phyloP scores from a whole-genome alignment of 495 filamentous ascomycete genomes.

The Cudoniella acicularis region DNA sequence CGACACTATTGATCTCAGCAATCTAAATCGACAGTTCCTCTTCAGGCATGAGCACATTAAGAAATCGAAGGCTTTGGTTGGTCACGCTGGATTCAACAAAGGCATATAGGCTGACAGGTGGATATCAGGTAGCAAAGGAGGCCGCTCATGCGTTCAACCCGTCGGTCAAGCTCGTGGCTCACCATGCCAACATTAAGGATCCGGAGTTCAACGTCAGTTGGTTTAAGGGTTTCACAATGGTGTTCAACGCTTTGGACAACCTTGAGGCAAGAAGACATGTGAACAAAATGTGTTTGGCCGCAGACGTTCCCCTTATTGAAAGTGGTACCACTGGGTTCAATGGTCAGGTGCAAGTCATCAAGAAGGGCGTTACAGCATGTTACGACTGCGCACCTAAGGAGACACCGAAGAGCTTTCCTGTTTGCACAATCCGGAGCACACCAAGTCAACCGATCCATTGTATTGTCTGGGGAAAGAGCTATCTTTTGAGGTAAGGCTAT shows the following conservation, averaged over 20 bases:
- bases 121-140: slow-evolving; percentile 81
- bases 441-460: slow-evolving; percentile 96
- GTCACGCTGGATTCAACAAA: slow-evolving; percentile 26
- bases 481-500: slow-evolving; percentile 77
- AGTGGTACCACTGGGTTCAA: slow-evolving; percentile 98
- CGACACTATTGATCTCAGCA: slow-evolving; percentile 96
- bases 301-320: slow-evolving; percentile 87
- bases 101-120: slow-evolving; percentile 25
- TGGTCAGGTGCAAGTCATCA: slow-evolving; percentile 95
- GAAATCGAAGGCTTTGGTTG: slow-evolving; percentile 89
- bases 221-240: slow-evolving; percentile 78
- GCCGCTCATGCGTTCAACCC: slow-evolving; percentile 90
- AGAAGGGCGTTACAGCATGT: slow-evolving; percentile 90
- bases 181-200: slow-evolving; percentile 96
- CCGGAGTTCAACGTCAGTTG: slow-evolving; percentile 83
- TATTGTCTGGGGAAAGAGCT: slow-evolving; percentile 99
- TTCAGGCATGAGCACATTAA: slow-evolving; percentile 98
- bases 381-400: slow-evolving; percentile 93
- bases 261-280: slow-evolving; percentile 92
- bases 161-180: slow-evolving; percentile 78
- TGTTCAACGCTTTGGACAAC: slow-evolving; percentile 98
- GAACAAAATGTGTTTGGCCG: slow-evolving; percentile 94
- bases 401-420: slow-evolving; percentile 83
- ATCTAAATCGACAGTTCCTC: slow-evolving; percentile 96
- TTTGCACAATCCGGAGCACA: slow-evolving; percentile 95